Percentiles rank a stretch among this genome's conserved stretches.
Conservation (phyloP, 2,329 filamentous ascomycete species). For the Penicillium janthinellum region DNA sequence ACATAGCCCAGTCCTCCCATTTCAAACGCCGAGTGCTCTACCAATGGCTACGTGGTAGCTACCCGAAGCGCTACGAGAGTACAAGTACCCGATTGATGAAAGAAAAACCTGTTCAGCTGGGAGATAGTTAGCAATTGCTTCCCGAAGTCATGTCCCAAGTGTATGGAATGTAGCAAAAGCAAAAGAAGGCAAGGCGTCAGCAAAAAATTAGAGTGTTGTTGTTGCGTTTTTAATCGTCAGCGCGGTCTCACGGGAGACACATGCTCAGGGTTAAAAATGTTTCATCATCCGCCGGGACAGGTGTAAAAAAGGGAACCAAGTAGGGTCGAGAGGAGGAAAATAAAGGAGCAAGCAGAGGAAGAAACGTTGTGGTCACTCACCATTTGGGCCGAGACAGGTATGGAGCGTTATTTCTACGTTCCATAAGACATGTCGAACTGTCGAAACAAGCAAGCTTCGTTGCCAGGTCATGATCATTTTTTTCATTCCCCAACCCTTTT, state of each 20-base stretch:
- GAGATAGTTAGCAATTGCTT: slow-evolving; percentile 28
- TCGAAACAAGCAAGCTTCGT: slow-evolving; percentile 18
- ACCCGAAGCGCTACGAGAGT: neutral
- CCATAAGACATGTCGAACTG: slow-evolving; percentile 32
- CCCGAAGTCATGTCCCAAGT: slow-evolving; percentile 8
- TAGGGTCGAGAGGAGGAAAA: neutral
- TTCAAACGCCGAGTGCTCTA: slow-evolving; percentile 6
- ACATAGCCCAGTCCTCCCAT: neutral
- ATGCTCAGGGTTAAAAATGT: slow-evolving; percentile 66
- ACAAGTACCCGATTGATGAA: neutral
- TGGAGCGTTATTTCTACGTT: slow-evolving; percentile 38
- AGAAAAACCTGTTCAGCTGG: slow-evolving; percentile 21
- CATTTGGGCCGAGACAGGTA: slow-evolving; percentile 29
- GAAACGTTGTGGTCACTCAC: slow-evolving; percentile 23
- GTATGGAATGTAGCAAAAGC: slow-evolving; percentile 10
- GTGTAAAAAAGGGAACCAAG: neutral
- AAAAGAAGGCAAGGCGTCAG: slow-evolving; percentile 50
- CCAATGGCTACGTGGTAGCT: slow-evolving; percentile 15
- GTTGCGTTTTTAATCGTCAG: slow-evolving; percentile 63
- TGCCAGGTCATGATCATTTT: slow-evolving; percentile 35
- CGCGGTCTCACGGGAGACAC: slow-evolving; percentile 40
- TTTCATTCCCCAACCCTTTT: slow-evolving; percentile 39
- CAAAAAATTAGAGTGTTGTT: slow-evolving; percentile 75
- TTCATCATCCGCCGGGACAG: slow-evolving; percentile 58
- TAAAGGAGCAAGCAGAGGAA: slow-evolving; percentile 13